Percentiles rank a stretch among this genome's conserved stretches.
Evolutionary conservation across 2,329 filamentous ascomycete genomes (phyloP).

Genomic region (Emergomyces orientalis): DNA sequence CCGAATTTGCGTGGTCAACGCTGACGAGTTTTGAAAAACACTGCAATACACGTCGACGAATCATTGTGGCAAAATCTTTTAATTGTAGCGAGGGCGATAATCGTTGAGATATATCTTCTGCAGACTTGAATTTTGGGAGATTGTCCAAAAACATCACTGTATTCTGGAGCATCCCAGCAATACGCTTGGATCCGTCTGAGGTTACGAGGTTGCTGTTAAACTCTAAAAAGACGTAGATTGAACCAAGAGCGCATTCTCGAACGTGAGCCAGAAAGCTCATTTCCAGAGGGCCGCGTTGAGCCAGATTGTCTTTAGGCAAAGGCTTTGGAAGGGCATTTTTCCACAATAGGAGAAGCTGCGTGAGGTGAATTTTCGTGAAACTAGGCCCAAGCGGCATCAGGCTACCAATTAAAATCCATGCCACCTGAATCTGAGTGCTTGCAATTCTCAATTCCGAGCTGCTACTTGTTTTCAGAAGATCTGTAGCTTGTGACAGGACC

Average conservation of each 20-base stretch:
- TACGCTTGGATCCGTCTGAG: conserved; percentile 83
- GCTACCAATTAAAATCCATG: conserved; percentile 93
- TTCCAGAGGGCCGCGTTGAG: conserved; percentile 73
- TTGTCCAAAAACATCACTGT: conserved; percentile 83
- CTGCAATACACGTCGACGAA: conserved; percentile 82
- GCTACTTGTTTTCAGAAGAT: conserved; percentile 82
- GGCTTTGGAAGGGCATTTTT: conserved; percentile 95
- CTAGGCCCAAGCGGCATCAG: conserved; percentile 94
- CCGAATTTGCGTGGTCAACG: conserved; percentile 72
- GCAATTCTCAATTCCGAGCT: conserved; percentile 85
- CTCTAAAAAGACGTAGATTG: conserved; percentile 82
- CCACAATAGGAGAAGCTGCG: conserved; percentile 87
- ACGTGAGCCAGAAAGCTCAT: conserved; percentile 91
- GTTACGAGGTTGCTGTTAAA: conserved; percentile 89
- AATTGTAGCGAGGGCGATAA: conserved; percentile 79
- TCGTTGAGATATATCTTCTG: conserved; percentile 76
- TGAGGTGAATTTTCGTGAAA: conserved; percentile 97
- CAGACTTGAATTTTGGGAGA: conserved; percentile 70
- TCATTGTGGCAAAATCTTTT: conserved; percentile 85
- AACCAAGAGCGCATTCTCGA: conserved; percentile 84
- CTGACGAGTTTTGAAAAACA: conserved; percentile 90
- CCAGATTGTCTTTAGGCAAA: conserved; percentile 81
- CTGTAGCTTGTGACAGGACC: conserved; percentile 82
- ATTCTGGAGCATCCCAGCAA: conserved; percentile 90
- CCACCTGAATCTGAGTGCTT: conserved; percentile 91